Conservation (phyloP, 2,329 filamentous ascomycete species). For the Hypomyces perniciosus region DNA sequence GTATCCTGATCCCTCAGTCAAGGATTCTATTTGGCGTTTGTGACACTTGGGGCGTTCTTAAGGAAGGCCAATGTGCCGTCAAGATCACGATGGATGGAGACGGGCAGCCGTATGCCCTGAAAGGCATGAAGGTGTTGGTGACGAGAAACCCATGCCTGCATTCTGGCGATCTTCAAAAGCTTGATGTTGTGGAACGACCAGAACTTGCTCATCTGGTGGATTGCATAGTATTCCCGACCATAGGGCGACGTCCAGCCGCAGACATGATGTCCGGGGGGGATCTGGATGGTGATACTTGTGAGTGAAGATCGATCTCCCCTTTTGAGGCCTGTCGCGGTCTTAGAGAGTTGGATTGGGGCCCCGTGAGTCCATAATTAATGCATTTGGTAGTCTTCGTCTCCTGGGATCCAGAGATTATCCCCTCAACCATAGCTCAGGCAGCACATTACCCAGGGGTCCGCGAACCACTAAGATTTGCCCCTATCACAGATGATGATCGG, state of each 20-base stretch:
- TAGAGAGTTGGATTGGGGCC: background rate
- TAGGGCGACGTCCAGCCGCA: slow-evolving; percentile 30
- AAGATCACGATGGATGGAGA: slow-evolving; percentile 30
- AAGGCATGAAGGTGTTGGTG: slow-evolving; percentile 31
- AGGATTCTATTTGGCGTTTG: slow-evolving; percentile 34
- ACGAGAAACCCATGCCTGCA: slow-evolving; percentile 38
- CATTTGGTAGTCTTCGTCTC: slow-evolving; percentile 31
- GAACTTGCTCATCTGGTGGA: slow-evolving; percentile 33
- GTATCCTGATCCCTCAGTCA: slow-evolving; percentile 32
- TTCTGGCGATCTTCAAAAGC: slow-evolving; percentile 37
- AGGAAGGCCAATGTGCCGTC: slow-evolving; percentile 33
- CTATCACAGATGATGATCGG: slow-evolving; percentile 32
- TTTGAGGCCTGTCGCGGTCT: background rate
- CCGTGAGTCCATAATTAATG: background rate
- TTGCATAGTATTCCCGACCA: slow-evolving; percentile 35
- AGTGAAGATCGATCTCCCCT: slow-evolving; percentile 10
- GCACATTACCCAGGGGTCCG: slow-evolving; percentile 34
- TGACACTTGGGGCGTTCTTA: slow-evolving; percentile 29
- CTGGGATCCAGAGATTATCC: slow-evolving; percentile 36
- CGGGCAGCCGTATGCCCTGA: slow-evolving; percentile 28
- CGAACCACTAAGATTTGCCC: slow-evolving; percentile 29
- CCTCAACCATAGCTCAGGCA: slow-evolving; percentile 27
- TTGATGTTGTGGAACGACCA: slow-evolving; percentile 29
- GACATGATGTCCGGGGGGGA: slow-evolving; percentile 39
- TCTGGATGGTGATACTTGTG: slow-evolving; percentile 36